These are phyloP conservation scores for Zygotorulaspora danielsina DNA, from an alignment of 805 yeast genomes.

Conservation along the genomic window DNA sequence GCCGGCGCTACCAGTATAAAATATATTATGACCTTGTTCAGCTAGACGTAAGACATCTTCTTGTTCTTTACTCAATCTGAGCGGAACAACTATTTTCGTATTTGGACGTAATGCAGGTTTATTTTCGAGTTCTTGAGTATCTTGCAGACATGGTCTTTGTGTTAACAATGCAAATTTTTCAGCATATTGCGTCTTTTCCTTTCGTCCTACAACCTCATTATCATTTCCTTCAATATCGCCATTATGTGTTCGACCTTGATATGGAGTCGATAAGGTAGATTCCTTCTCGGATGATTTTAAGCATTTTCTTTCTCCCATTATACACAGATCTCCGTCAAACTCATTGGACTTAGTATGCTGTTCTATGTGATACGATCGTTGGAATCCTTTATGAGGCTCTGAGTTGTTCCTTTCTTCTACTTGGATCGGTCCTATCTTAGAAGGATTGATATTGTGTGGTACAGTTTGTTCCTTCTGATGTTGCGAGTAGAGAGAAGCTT, in stretches of 20 bases:
- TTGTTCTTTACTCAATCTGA: conserved; percentile 55
- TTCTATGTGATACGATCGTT: background rate
- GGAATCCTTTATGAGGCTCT: background rate
- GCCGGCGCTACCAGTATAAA: conserved; percentile 97
- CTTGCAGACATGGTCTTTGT: conserved; percentile 25
- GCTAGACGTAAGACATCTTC: conserved; percentile 62
- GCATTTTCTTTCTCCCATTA: background rate
- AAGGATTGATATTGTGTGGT: background rate
- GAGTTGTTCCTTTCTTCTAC: background rate
- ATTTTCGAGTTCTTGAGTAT: conserved; percentile 12
- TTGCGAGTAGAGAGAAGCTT: background rate
- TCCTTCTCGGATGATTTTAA: background rate
- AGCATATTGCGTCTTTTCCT: conserved; percentile 16
- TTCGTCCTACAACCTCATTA: conserved; percentile 12
- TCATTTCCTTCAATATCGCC: conserved; percentile 4
- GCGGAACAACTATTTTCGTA: conserved; percentile 29
- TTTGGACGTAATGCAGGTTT: conserved; percentile 20
- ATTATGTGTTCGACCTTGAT: background rate
- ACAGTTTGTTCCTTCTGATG: background rate
- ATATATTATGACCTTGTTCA: conserved; percentile 59
- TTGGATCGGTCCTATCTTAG: no score
- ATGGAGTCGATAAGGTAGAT: background rate
- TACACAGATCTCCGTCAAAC: background rate
- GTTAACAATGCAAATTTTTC: conserved; percentile 32
- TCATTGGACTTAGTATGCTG: background rate